Evolutionary conservation across 2,329 filamentous ascomycete species (phyloP), one percentile per base, ranked within the genome.

Genomic region (Colletotrichum falcatum): DNA sequence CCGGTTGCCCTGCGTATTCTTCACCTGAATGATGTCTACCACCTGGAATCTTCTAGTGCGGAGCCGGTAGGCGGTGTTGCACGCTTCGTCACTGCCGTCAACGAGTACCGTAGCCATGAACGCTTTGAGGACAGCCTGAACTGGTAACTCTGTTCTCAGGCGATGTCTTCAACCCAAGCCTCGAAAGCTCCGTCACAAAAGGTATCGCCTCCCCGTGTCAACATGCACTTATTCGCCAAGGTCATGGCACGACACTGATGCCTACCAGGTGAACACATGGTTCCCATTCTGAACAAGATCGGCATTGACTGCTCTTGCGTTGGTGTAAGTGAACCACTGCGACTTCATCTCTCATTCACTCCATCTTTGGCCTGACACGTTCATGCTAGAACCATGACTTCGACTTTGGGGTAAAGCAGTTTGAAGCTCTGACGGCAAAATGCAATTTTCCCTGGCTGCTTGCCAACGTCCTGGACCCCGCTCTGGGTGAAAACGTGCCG

Each of bases 21-120:
- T 39, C 95, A 97, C 82, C 97, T 92, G 85, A 97, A 97, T 81
- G 94, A 98, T 81, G 94, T 97, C 71, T 97, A 97, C 80, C 95
- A 97, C 76, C 88, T 97, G 64, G 94, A 97, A 74, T 78, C 82
- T 2, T 85, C 86, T 2, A 94, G 93, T 33, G 89, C 92, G 20
- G 94, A 97, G 77, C 95, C 95, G 1, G 90, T 94, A 2, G 95
- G 95, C 35, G 95, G 95, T 23, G 87, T 92, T 51, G 86, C 93
- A 37, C 88, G 95, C 58, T 97, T 98, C 81, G 91, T 96, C 78
- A 91, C 90, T 4, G 83, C 96, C 33, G 86, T 91, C 74, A 90
- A 94, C 70, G 87, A 95, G 79, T 97, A 97, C 78, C 89, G 90
- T 61, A 80, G 87, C 2, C 85, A 88, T 61, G 79, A 86, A 51